phyloP scores from a whole-genome alignment of 805 yeast species.

The Cyberlindnera subsufficiens region DNA sequence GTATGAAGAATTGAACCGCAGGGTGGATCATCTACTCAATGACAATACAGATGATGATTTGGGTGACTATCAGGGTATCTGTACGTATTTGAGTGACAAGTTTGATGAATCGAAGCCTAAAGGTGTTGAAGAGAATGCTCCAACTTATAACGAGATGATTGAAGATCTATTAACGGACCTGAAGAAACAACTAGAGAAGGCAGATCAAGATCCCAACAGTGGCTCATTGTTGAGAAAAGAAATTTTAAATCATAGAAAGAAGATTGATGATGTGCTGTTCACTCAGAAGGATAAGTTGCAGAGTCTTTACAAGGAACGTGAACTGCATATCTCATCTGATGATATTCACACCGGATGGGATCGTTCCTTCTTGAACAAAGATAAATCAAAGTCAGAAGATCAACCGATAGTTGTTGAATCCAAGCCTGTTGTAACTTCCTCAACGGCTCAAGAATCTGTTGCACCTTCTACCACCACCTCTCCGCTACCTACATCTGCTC shows the following conservation, averaged over 20 bases:
- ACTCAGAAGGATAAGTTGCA: conserved; percentile 64
- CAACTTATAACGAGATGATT: conserved; percentile 87
- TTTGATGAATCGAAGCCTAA: conserved; percentile 62
- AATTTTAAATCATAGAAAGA: conserved; percentile 56
- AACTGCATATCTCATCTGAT: conserved; percentile 75
- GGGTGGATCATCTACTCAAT: conserved; percentile 61
- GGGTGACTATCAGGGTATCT: conserved; percentile 25
- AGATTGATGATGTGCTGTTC: conserved; percentile 59
- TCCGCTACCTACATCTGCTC: not conserved
- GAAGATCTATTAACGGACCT: conserved; percentile 83
- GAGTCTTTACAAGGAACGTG: conserved; percentile 63
- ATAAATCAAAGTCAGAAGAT: conserved; percentile 18
- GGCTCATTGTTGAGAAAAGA: conserved; percentile 30
- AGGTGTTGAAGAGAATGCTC: conserved; percentile 38
- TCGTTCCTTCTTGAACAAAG: conserved; percentile 69
- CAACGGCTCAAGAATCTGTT: conserved; percentile 5
- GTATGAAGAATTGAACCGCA: conserved; percentile 66
- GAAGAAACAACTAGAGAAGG: conserved; percentile 49
- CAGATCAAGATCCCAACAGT: conserved; percentile 38
- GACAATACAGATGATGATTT: conserved; percentile 37
- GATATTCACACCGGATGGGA: conserved; percentile 93
- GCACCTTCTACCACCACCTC: conserved; percentile 5
- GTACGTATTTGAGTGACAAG: conserved; percentile 37
- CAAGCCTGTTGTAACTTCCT: not conserved
- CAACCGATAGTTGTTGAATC: conserved; percentile 15